phyloP scores from a whole-genome alignment of 495 filamentous ascomycete genomes.

The Xylaria flabelliformis region DNA sequence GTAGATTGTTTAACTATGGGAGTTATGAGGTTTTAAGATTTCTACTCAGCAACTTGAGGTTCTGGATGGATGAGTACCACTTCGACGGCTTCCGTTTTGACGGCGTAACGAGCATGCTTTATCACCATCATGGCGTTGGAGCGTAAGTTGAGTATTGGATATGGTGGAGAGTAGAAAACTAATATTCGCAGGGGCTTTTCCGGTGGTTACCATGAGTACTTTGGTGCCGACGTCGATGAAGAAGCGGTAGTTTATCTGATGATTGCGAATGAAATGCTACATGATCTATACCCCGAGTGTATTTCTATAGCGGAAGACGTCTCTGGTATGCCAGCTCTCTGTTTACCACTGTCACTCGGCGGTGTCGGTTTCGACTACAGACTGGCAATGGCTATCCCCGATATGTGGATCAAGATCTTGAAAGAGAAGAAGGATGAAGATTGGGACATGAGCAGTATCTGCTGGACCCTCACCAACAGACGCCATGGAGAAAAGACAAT shows the following conservation, averaged over 20 bases:
- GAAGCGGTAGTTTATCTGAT: slow-evolving; percentile 96
- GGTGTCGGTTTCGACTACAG: slow-evolving; percentile 97
- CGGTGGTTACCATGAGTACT: slow-evolving; percentile 98
- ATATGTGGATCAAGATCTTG: slow-evolving; percentile 98
- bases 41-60: slow-evolving; percentile 90
- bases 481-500: slow-evolving; percentile 98
- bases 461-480: slow-evolving; percentile 87
- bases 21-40: slow-evolving; percentile 93
- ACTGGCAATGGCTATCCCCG: slow-evolving; percentile 96
- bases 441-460: slow-evolving; percentile 89
- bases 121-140: slow-evolving; percentile 94
- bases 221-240: slow-evolving; percentile 89
- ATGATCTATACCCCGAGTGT: slow-evolving; percentile 79
- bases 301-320: slow-evolving; percentile 98
- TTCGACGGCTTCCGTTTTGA: slow-evolving; percentile 99
- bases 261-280: slow-evolving; percentile 96
- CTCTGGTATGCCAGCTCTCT: slow-evolving; percentile 96
- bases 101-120: slow-evolving; percentile 98
- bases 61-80: slow-evolving; percentile 98
- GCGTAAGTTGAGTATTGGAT: slow-evolving; percentile 68
- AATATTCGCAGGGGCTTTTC: slow-evolving; percentile 78
- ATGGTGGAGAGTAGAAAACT: slow-evolving; percentile 15
- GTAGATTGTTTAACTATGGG: slow-evolving; percentile 95
- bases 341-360: slow-evolving; percentile 81
- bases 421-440: slow-evolving; percentile 92